Percentiles rank a stretch among this genome's conserved stretches.
phyloP scores from a whole-genome alignment of 2,329 filamentous ascomycete genomes.

The Spiromastix sp. region DNA sequence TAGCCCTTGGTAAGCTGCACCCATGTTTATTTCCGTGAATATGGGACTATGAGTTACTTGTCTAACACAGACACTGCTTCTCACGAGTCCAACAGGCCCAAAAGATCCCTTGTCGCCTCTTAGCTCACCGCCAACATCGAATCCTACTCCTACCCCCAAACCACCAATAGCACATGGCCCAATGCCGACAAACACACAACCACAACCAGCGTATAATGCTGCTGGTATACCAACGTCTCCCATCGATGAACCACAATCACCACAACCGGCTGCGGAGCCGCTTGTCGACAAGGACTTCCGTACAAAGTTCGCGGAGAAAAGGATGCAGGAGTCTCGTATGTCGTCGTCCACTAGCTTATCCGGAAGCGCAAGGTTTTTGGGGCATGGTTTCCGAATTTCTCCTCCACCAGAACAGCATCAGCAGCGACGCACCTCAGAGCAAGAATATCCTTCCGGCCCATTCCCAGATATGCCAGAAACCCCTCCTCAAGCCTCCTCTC shows the following conservation, averaged over 20 bases:
- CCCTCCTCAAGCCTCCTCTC: no score
- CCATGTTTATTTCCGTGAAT: no score
- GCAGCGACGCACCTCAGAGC: background rate
- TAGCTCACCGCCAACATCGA: constrained; percentile 6
- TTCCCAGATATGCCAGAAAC: no score
- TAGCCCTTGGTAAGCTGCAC: no score
- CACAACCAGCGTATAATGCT: background rate
- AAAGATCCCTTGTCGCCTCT: no score
- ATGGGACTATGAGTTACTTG: no score
- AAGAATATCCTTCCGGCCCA: background rate
- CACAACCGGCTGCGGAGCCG: constrained; percentile 10
- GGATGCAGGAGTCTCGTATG: constrained; percentile 14
- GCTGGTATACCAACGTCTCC: background rate
- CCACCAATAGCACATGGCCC: background rate
- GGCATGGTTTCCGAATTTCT: no score
- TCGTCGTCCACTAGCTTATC: constrained; percentile 11
- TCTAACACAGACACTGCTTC: no score
- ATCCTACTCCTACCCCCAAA: constrained; percentile 3
- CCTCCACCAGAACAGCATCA: background rate
- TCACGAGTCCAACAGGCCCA: no score
- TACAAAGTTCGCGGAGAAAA: constrained; percentile 24
- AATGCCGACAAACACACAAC: background rate
- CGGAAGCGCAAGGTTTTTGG: no score
- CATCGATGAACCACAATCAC: constrained; percentile 4
- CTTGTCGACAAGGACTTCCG: constrained; percentile 31